A percentile compares a stretch with the other conserved stretches of the same genome.
These are phyloP conservation scores for Chimonanthus praecox DNA, from an alignment of 164 flowering plant genomes.

Conservation along the genomic window DNA sequence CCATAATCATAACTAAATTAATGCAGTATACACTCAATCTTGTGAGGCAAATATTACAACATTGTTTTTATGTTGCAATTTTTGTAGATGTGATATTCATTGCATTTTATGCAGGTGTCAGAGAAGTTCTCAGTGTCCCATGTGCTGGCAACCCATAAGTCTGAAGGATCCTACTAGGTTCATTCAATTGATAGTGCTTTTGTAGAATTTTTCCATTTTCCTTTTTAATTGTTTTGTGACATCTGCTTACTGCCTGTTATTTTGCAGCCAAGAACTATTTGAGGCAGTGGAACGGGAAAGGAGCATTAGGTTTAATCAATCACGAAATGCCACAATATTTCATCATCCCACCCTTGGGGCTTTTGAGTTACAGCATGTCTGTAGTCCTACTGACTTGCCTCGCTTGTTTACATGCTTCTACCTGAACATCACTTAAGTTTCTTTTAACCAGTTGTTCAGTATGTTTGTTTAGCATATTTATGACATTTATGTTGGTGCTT, in stretches of 20 bases:
- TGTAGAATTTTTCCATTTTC: not conserved
- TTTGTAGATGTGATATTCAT: not conserved
- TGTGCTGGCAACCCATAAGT: constrained; percentile 82
- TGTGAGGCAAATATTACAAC: not conserved
- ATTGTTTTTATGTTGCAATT: not conserved
- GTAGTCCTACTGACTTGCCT: constrained; percentile 15
- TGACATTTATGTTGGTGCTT: not conserved
- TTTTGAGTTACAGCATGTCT: constrained; percentile 71
- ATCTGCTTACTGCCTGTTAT: not conserved
- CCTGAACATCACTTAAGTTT: not conserved
- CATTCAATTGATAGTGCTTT: not conserved
- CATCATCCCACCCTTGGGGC: constrained; percentile 82
- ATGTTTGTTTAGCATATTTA: not conserved
- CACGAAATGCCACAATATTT: constrained; percentile 60
- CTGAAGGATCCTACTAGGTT: constrained; percentile 83
- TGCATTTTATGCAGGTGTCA: constrained; percentile 51
- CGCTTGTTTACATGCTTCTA: not conserved
- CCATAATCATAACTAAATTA: too few relatives aligned
- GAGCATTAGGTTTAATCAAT: constrained; percentile 44
- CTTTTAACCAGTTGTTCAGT: not conserved
- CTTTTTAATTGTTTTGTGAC: not conserved
- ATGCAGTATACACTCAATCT: not conserved
- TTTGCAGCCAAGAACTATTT: constrained; percentile 72
- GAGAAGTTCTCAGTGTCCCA: constrained; percentile 86
- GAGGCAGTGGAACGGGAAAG: constrained; percentile 78